Base-by-base conservation (phyloP, 1,139 yeast genomes). In the Petasospora fabianii region DNA sequence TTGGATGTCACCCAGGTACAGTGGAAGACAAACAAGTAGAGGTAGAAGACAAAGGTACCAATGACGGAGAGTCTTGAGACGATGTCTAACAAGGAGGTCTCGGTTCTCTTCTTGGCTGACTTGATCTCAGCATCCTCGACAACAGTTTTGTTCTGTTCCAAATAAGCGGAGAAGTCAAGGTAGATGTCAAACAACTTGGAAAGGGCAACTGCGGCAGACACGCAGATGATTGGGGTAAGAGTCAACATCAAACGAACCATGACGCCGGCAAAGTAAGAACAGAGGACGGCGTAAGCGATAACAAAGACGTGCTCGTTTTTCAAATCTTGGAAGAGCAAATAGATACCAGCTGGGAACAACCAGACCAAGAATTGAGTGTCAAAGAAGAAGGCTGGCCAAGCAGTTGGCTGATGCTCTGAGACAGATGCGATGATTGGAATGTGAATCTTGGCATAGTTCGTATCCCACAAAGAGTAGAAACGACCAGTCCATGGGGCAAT, bases 401-500 rank as follows among this genome's bases (percentile, higher is more conserved):
- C 96, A 18, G 98, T 92, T 44, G 99, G 99, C 70, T 94, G 99
- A 71, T 94, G 99, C 68, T 94, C 99, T 12, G 96, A 86, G 36
- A 94, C 99, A 3, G 97, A 90, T 1, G 98, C 98, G 65, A 94
- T 94, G 60, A 94, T 94, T 38, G 99, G 99, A 56, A 94, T 94
- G 62, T 94, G 98, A 51, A 92, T 85, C 69, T 88, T 92, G 48
- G 99, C 99, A 58, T 94, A 94, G 60, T 77, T 84, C 5, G 98
- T 92, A 62, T 94, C 98, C 98, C 98, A 94, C 52, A 94, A 70
- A 5, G 97, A 90, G 68, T 94, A 94, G 71, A 94, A 94, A 65
- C 99, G 84, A 50, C 99, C 99, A 17, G 97, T 88, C 98, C 98
- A 94, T 41, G 99, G 99, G 32, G 98, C 97, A 64, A 94, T 92